Percentiles rank a stretch among this genome's conserved stretches.
phyloP scores from a whole-genome alignment of 768 basidiomycete genomes.

The Ramaria rubella region DNA sequence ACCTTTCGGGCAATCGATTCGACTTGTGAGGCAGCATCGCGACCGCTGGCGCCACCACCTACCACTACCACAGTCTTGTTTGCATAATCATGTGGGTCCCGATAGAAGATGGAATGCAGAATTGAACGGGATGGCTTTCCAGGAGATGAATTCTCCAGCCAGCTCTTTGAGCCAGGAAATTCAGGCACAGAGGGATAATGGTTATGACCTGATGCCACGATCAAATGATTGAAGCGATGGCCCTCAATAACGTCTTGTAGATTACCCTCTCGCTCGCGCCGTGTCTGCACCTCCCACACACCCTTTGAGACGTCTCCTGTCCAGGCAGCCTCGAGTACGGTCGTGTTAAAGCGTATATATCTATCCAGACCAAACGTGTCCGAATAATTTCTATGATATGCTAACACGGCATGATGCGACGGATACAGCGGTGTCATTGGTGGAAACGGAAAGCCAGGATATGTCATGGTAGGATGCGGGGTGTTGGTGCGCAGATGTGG shows the following conservation, averaged over 20 bases:
- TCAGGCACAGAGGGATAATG: conserved; percentile 41
- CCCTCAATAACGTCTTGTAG: conserved; percentile 10
- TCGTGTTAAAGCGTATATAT: conserved; percentile 38
- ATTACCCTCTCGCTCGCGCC: conserved; percentile 17
- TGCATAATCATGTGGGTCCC: conserved; percentile 37
- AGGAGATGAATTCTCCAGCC: conserved; percentile 31
- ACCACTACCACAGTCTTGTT: conserved; percentile 43
- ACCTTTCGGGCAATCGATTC: conserved; percentile 37
- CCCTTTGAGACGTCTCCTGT: conserved; percentile 32
- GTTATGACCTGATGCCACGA: conserved; percentile 51
- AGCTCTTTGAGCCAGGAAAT: conserved; percentile 43
- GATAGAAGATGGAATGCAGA: conserved; percentile 49
- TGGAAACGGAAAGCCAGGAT: conserved; percentile 47
- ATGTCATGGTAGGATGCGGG: conserved; percentile 52
- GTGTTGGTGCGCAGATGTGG: conserved; percentile 49
- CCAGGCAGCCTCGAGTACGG: conserved; percentile 40
- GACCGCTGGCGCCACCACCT: conserved; percentile 40
- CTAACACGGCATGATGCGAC: conserved; percentile 36
- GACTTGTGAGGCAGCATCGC: conserved; percentile 42
- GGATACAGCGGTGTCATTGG: conserved; percentile 47
- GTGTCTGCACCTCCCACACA: conserved; percentile 39
- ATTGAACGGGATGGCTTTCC: conserved; percentile 31
- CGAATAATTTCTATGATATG: conserved; percentile 43
- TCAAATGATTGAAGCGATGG: conserved; percentile 43
- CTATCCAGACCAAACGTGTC: conserved; percentile 31